Evolutionary conservation across 2,329 filamentous ascomycete species (phyloP), one percentile per base, ranked within the genome.

Genomic region (Sporothrix protearum): DNA sequence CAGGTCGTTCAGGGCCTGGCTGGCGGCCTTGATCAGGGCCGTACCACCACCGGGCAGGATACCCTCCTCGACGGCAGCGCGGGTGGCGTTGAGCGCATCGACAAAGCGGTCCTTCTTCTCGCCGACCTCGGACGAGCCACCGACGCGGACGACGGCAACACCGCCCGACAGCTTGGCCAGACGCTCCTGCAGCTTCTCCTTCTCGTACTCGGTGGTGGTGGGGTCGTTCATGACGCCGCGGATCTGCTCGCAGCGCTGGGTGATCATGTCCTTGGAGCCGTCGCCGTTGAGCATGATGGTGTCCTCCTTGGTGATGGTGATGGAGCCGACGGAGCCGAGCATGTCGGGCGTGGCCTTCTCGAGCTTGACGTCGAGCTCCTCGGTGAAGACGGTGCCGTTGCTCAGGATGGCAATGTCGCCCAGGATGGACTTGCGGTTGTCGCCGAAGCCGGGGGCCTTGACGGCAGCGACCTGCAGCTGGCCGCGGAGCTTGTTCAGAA

Each of bases 31-130:
- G 84, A 99, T 91, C 69, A 99, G 90, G 79, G 94, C 96, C 80
- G 96, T 99, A 82, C 96, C 96, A 89, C 96, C 96, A 86, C 96
- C 96, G 77, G 96, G 96, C 76, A 99, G 91, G 83, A 99, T 99
- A 84, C 96, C 96, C 85, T 98, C 94, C 89, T 99, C 96, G 76
- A 99, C 96, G 79, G 96, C 96, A 77, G 96, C 96, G 78, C 96
- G 95, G 76, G 96, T 99, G 77, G 96, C 96, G 84, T 99, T 99
- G 74, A 99, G 87, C 73, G 96, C 96, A 84, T 99, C 96, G 74
- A 99, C 96, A 78, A 98, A 97, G 81, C 96, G 93, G 83, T 99
- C 96, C 90, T 99, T 99, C 93, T 99, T 99, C 90, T 99, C 96
- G 77, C 94, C 92, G 72, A 99, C 96, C 85, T 99, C 96, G 75